Evolutionary conservation across 83 land plant species (phyloP).

Genomic region (Thuja plicata): DNA sequence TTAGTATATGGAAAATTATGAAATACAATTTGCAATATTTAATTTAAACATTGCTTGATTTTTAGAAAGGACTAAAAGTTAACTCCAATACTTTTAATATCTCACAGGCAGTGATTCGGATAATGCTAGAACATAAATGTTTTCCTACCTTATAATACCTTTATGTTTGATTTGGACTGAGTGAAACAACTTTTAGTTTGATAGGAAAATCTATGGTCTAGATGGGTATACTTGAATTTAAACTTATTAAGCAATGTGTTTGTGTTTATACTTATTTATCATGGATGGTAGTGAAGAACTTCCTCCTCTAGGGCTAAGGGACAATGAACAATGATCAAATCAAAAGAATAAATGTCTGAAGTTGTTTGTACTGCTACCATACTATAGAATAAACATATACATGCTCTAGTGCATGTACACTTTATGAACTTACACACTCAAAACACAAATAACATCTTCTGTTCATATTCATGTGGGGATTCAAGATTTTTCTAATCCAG

Average conservation of each 20-base stretch:
- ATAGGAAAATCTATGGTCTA: neutral
- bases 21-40: neutral
- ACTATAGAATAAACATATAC: too few species aligned
- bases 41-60: neutral
- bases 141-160: neutral
- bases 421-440: too few species aligned
- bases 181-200: neutral
- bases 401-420: too few species aligned
- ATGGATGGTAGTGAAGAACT: neutral
- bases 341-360: neutral
- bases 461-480: neutral
- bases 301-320: neutral
- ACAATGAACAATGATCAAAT: too few species aligned
- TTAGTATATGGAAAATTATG: neutral
- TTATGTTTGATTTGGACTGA: neutral
- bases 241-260: neutral
- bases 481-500: neutral
- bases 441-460: neutral
- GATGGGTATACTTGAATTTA: neutral
- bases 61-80: neutral
- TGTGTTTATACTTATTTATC: neutral
- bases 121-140: neutral
- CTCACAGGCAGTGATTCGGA: neutral
- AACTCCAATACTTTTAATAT: neutral
- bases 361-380: too few species aligned